Evolutionary conservation across 345 rosid genomes (phyloP).

Genomic region (Salix exigua): DNA sequence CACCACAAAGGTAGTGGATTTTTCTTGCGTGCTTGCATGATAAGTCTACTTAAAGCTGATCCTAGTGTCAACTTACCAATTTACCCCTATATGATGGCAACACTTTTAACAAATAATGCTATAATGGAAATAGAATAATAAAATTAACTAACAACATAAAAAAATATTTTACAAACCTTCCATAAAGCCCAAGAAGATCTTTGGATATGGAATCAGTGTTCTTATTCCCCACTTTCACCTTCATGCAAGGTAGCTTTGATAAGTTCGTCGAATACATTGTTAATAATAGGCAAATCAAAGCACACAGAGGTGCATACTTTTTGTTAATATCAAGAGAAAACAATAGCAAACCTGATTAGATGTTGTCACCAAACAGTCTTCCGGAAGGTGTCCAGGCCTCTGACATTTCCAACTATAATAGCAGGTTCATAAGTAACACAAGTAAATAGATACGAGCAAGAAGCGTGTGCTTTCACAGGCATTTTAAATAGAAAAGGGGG

Average conservation of each 20-base stretch:
- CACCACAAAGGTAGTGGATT: too few species aligned
- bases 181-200: conserved; percentile 55
- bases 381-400: conserved; percentile 69
- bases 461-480: neutral
- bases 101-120: too few species aligned
- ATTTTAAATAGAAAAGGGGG: neutral
- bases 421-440: neutral
- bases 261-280: neutral
- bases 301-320: neutral
- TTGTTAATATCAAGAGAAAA: conserved; percentile 2
- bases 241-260: conserved; percentile 7
- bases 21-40: too few species aligned
- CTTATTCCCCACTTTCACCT: conserved; percentile 33
- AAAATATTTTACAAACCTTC: conserved; percentile 39
- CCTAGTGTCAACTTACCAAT: too few species aligned
- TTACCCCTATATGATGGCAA: too few species aligned
- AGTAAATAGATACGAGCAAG: neutral
- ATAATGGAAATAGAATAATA: too few species aligned
- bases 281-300: neutral
- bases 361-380: conserved; percentile 50
- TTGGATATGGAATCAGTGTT: conserved; percentile 36
- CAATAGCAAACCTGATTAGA: conserved; percentile 34
- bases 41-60: too few species aligned
- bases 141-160: neutral
- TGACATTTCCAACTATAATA: conserved; percentile 57